Evolutionary conservation across 2,329 filamentous ascomycete species (phyloP), one percentile per base, ranked within the genome.

Genomic region (Fulvia fulva): DNA sequence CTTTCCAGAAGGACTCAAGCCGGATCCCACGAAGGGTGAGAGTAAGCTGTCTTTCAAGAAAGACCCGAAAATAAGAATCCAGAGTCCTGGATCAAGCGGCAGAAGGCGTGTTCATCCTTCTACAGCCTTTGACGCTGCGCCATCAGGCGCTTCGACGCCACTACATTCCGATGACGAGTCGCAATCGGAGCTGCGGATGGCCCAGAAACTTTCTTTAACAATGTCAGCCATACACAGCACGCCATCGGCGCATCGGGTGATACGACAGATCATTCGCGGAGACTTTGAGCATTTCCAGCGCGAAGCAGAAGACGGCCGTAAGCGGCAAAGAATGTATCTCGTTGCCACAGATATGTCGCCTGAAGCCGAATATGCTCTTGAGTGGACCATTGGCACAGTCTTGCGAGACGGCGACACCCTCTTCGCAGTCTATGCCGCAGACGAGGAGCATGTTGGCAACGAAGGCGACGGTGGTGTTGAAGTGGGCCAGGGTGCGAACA

Each of bases 371-470:
- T 95, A 97, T 73, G 94, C 94, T 1, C 80, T 99, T 30, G 94
- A 99, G 73, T 99, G 94, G 94, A 94, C 93, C 0, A 92, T 99
- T 56, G 94, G 94, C 7, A 97, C 93, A 0, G 91, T 97, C 5
- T 80, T 99, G 28, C 85, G 94, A 51, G 92, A 97, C 67, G 94
- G 94, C 7, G 94, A 99, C 71, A 97, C 93, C 0, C 81, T 99
- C 34, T 86, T 97, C 61, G 91, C 91, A 2, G 90, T 97, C 47
- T 96, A 95, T 76, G 96, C 92, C 57, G 87, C 96, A 23, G 91
- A 97, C 65, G 93, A 97, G 72, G 93, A 97, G 64, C 74, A 72
- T 11, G 77, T 76, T 12, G 75, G 77, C 2, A 82, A 81, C 8
- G 75, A 76, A 41, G 75, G 75, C 23, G 76, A 71, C 28, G 71